A percentile compares a stretch with the other conserved stretches of the same genome.
These are phyloP conservation scores for Mycena galopus DNA, from an alignment of 768 basidiomycete species.

Conservation along the genomic window DNA sequence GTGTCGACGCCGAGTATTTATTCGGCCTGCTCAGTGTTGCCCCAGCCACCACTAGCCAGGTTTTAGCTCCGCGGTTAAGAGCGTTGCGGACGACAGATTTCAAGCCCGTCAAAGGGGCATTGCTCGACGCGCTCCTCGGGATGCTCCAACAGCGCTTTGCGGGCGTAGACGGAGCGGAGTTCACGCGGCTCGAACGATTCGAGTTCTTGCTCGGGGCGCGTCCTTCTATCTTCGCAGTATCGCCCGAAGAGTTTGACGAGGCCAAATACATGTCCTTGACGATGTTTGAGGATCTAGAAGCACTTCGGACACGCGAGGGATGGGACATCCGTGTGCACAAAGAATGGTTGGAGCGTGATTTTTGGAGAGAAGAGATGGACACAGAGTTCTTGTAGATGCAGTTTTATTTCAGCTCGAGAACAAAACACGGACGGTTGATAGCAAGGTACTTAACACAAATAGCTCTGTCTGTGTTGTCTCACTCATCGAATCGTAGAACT, in stretches of 20 bases:
- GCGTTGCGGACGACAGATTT: not conserved
- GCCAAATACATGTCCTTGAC: not conserved
- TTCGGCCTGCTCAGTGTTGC: not conserved
- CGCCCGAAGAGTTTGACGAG: not conserved
- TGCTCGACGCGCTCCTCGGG: not conserved
- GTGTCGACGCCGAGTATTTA: not conserved
- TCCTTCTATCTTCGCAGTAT: not conserved
- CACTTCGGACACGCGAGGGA: not conserved
- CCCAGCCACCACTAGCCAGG: not conserved
- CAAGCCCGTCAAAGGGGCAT: not conserved
- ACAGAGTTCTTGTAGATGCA: not conserved
- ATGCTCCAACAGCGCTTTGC: constrained; percentile 15
- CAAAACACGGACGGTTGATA: too few species aligned
- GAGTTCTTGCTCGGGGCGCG: not conserved
- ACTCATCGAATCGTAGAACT: too few species aligned
- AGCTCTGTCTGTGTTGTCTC: too few species aligned
- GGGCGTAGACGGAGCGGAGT: not conserved
- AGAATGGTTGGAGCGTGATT: not conserved
- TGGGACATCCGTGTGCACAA: constrained; percentile 7
- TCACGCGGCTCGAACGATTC: not conserved
- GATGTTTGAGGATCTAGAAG: not conserved
- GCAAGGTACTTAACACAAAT: too few species aligned
- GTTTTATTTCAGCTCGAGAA: too few species aligned
- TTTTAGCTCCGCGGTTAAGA: not conserved
- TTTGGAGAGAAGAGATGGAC: constrained; percentile 4